A percentile compares a stretch with the other conserved stretches of the same genome.
Evolutionary conservation across 225 moss, liverwort and hornwort species (phyloP).

Genomic region (Bryum argenteum): DNA sequence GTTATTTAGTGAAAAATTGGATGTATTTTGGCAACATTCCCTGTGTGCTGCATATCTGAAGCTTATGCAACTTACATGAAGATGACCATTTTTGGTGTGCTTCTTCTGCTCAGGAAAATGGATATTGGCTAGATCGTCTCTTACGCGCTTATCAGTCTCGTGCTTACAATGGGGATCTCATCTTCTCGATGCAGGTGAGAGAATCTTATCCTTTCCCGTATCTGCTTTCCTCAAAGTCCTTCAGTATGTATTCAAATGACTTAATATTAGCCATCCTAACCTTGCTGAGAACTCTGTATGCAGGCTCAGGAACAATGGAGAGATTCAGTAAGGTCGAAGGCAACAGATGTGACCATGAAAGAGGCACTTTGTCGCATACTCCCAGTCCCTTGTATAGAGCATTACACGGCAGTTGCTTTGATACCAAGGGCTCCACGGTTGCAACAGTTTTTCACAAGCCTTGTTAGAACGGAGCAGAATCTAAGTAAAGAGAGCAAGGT

Average conservation of each 20-base stretch:
- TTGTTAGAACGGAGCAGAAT: constrained; percentile 58
- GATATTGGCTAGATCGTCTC: constrained; percentile 89
- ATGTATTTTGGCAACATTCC: neutral
- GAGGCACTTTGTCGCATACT: constrained; percentile 84
- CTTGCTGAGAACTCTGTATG: constrained; percentile 27
- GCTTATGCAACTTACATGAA: neutral
- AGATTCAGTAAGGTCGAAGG: constrained; percentile 69
- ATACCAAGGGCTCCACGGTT: constrained; percentile 72
- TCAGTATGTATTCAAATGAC: neutral
- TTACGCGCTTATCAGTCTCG: constrained; percentile 93
- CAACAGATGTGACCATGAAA: constrained; percentile 68
- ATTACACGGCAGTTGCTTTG: constrained; percentile 84
- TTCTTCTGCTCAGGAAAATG: constrained; percentile 73
- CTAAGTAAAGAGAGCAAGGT: constrained; percentile 84
- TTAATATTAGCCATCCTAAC: neutral
- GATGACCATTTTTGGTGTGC: neutral
- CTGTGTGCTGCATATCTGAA: constrained; percentile 5
- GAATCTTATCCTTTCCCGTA: neutral
- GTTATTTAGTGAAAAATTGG: constrained; percentile 19
- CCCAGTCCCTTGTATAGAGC: constrained; percentile 83
- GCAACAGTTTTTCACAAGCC: constrained; percentile 53
- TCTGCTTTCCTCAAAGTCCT: constrained; percentile 13
- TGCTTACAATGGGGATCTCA: constrained; percentile 83
- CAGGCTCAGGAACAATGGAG: constrained; percentile 97
- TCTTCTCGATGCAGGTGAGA: constrained; percentile 81